phyloP scores from a whole-genome alignment of 441 rosid species.

The Populus hybrid region DNA sequence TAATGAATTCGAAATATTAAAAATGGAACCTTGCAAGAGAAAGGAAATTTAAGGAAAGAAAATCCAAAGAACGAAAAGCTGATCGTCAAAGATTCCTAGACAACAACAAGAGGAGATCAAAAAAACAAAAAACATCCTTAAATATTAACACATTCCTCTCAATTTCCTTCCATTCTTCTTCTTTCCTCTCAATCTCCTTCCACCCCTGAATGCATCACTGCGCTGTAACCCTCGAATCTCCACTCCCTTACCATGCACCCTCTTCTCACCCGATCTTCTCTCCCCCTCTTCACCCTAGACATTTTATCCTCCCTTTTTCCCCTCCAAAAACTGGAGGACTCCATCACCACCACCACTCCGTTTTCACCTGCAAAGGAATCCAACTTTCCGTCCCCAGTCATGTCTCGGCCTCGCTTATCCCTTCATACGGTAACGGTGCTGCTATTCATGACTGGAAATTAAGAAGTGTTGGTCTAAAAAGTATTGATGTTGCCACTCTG shows the following conservation, averaged over 20 bases:
- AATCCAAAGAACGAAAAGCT: background rate
- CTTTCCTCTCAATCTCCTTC: background rate
- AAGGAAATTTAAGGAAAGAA: background rate
- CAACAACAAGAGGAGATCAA: background rate
- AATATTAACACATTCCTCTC: background rate
- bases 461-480: slow-evolving; percentile 37
- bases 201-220: slow-evolving; percentile 55
- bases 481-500: slow-evolving; percentile 73
- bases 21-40: background rate
- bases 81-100: background rate
- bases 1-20: no score
- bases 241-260: slow-evolving; percentile 20
- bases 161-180: background rate
- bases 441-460: slow-evolving; percentile 19
- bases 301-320: slow-evolving; percentile 22
- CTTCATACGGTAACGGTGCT: slow-evolving; percentile 12
- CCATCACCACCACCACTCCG: background rate
- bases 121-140: no score
- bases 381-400: slow-evolving; percentile 32
- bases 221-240: slow-evolving; percentile 40
- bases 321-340: slow-evolving; percentile 1
- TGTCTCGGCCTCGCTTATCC: slow-evolving; percentile 15
- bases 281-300: slow-evolving; percentile 34
- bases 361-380: slow-evolving; percentile 31
- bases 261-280: background rate